These are phyloP conservation scores for Fomitiporia mediterranea DNA, from an alignment of 1,284 basidiomycete species.

Conservation along the genomic window DNA sequence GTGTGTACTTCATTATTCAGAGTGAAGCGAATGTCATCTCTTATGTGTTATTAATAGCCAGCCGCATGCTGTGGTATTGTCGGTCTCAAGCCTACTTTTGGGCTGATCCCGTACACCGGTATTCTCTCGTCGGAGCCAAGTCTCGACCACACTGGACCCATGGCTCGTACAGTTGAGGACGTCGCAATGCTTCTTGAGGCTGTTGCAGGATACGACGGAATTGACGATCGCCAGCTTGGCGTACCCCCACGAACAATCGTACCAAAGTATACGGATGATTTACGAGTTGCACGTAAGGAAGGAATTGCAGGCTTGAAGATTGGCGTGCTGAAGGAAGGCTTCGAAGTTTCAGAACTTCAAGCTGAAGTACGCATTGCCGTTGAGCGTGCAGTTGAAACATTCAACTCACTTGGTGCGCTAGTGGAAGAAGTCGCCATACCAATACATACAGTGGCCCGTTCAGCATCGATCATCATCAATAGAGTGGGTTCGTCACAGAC, in stretches of 20 bases:
- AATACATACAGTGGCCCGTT: constrained; percentile 28
- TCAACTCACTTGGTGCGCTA: constrained; percentile 35
- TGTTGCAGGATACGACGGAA: constrained; percentile 43
- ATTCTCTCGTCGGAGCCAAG: constrained; percentile 37
- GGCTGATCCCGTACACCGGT: constrained; percentile 47
- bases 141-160: constrained; percentile 38
- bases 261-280: constrained; percentile 34
- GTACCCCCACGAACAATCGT: constrained; percentile 36
- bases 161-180: constrained; percentile 38
- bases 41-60: constrained; percentile 28
- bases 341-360: constrained; percentile 33
- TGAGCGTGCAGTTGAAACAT: constrained; percentile 31
- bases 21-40: background rate
- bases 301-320: constrained; percentile 35
- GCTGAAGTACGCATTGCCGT: constrained; percentile 33
- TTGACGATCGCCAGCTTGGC: constrained; percentile 44
- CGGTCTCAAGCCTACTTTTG: constrained; percentile 45
- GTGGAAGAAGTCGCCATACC: constrained; percentile 39
- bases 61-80: constrained; percentile 42
- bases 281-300: constrained; percentile 23
- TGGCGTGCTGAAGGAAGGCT: constrained; percentile 40
- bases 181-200: constrained; percentile 40
- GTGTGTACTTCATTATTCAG: constrained; percentile 20
- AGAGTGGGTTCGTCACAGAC: constrained; percentile 25
- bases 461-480: constrained; percentile 26